Evolutionary conservation across 345 rosid species (phyloP), one percentile per base, ranked within the genome.

Genomic region (Linum lewisii): DNA sequence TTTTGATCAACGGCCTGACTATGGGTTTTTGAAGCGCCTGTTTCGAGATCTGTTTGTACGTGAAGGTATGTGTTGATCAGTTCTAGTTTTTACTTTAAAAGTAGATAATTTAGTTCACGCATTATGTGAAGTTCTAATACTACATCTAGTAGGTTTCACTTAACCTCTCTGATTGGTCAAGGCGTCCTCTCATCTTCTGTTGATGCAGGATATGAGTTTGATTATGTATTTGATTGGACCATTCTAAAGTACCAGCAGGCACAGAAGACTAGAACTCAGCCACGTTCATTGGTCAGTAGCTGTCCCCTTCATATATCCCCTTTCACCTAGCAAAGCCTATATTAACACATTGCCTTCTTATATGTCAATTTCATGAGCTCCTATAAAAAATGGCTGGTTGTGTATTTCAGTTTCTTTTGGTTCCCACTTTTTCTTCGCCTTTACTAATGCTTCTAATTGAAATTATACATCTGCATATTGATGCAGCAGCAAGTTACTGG

Each of bases 181-280:
- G 5, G 15, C 1, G 52, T 2, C 3, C 21, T 10, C 0, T 44
- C 18, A 29, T 25, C 24, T 53, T 59, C 8, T 63, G 21, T 62
- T 32, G 32, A 2, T 72, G 61, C 79, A 93, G 99, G 95, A 55
- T 87, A 79, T 75, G 86, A 83, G 58, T 77, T 85, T 63, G 95
- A 93, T 75, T 82, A 76, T 69, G 76, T 87, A 38, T 93, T 85
- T 82, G 99, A 93, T 74, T 93, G 99, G 99, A 87, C 97, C 18
- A 82, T 89, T 63, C 81, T 89, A 44, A 89, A 93, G 87, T 81
- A 87, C 75, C 94, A 89, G 52, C 76, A 72, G 72, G 52, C 69
- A 37, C 72, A 68, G 29, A 52, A 44, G 57, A 21, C 13, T 29
- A 38, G 34, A 55, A 26, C 60, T 11, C 60, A 57, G 11, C 44